Conservation (phyloP, 2,329 filamentous ascomycete genomes). For the Neonectria neomacrospora region DNA sequence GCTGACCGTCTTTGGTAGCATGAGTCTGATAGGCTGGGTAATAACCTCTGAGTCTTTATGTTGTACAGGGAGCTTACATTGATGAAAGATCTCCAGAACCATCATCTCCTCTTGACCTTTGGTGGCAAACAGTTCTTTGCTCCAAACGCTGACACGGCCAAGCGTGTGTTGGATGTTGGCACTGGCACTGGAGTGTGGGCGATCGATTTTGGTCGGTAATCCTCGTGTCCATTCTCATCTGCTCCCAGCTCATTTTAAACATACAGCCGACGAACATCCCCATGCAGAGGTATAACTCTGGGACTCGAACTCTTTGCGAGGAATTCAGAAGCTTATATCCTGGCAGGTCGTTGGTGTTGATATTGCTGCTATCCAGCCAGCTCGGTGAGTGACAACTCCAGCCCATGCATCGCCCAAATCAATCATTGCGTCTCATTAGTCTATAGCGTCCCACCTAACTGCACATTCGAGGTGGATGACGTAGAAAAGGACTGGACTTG, state of each 20-base stretch:
- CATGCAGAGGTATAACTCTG: constrained; percentile 14
- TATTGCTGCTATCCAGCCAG: constrained; percentile 26
- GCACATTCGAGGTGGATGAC: constrained; percentile 26
- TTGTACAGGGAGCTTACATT: not conserved
- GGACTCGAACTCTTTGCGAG: accelerated
- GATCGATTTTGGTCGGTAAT: constrained; percentile 25
- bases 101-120: constrained; percentile 28
- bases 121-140: constrained; percentile 23
- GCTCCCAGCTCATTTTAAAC: not conserved
- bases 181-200: constrained; percentile 35
- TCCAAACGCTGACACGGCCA: constrained; percentile 15
- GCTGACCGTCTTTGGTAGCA: constrained; percentile 6
- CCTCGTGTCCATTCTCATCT: not conserved
- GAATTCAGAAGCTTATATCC: not conserved
- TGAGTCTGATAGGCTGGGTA: constrained; percentile 33
- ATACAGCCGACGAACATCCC: constrained; percentile 31
- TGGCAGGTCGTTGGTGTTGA: constrained; percentile 18
- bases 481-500: constrained; percentile 30
- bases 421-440: accelerated
- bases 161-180: constrained; percentile 28
- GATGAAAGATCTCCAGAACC: constrained; percentile 27
- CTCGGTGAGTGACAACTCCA: not conserved
- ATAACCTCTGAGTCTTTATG: accelerated
- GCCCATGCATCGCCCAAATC: not conserved
- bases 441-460: constrained; percentile 14